Evolutionary conservation across 768 basidiomycete genomes (phyloP), one percentile per base, ranked within the genome.

Genomic region (Phaeotremella skinneri): DNA sequence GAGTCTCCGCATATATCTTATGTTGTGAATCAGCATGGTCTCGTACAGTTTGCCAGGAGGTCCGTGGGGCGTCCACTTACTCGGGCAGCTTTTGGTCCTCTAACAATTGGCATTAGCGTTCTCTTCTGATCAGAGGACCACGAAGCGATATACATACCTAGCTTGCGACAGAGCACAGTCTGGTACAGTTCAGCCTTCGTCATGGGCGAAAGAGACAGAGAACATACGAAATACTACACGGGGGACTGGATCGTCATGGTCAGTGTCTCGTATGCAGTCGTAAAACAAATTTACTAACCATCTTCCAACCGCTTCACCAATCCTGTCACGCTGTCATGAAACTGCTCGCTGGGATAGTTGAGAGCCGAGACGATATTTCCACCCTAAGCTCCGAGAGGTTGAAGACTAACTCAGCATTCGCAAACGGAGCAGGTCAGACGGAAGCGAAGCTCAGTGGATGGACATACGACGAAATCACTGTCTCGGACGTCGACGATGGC

Each of bases 121-220:
- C 31, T 27, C 26, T 56, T 31, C 47, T 31, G n/a, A 4, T 16
- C 49, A n/a, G 49, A 13, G 31, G 37, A n/a, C 37, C n/a, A n/a
- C 9, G 25, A 23, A 21, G 21, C 6, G n/a, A n/a, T n/a, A n/a
- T n/a, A 49, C 67, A 49, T 32, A 72, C 70, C 75, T 57, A 6
- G 60, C 67, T 55, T 76, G 71, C 0, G 73, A 75, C 1, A 76
- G 59, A 3, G 75, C 75, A 49, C 75, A 76, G 56, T 76, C 75
- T 76, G 16, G 20, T 39, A 25, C 41, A 25, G 31, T 30, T 45
- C 49, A 62, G 29, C n/a, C 5, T 25, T 41, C 4, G 21, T 29
- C 9, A 21, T 25, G 17, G 48, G 41, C 27, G 20, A 47, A 30
- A 20, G 4, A 48, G 14, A 0, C 0, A 4, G 31, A 47, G 6